Evolutionary conservation across 2,329 filamentous ascomycete species (phyloP).

Genomic region (Fusarium humuli): DNA sequence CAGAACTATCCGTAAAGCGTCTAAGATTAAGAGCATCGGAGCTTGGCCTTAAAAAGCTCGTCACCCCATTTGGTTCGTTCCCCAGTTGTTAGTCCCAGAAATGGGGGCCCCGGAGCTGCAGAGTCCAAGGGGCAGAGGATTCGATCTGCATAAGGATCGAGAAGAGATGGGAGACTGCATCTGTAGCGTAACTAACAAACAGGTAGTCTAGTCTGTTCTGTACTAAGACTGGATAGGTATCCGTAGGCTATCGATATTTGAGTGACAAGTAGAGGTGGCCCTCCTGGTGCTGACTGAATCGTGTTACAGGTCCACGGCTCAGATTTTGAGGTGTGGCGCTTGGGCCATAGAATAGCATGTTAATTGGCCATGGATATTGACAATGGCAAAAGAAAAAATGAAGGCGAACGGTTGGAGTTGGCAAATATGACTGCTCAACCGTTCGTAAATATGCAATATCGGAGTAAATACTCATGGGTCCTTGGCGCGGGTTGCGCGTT

Average conservation of each 20-base stretch:
- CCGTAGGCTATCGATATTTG: neutral
- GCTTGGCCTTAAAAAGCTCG: conserved; percentile 24
- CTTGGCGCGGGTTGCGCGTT: neutral
- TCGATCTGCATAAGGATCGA: conserved; percentile 19
- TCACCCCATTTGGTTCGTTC: conserved; percentile 36
- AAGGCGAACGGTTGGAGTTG: conserved; percentile 2
- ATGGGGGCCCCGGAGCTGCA: conserved; percentile 10
- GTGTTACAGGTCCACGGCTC: conserved; percentile 15
- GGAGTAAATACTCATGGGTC: conserved; percentile 1
- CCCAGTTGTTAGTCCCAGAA: conserved; percentile 26
- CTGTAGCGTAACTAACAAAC: neutral
- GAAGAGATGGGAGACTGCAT: neutral
- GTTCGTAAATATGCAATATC: conserved; percentile 2
- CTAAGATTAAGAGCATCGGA: conserved; percentile 36
- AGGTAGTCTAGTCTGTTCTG: neutral
- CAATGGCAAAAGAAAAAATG: conserved; percentile 4
- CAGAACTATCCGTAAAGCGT: conserved; percentile 16
- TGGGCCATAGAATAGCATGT: conserved; percentile 21
- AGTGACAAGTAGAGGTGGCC: neutral
- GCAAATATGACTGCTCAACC: conserved; percentile 8
- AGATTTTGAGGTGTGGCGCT: conserved; percentile 24
- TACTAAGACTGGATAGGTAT: neutral
- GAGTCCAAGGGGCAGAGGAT: conserved; percentile 19
- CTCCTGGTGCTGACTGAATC: conserved; percentile 21
- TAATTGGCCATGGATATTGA: conserved; percentile 21